Percentiles rank a stretch among this genome's conserved stretches.
These are phyloP conservation scores for Coniosporium tulheliwenetii DNA, from an alignment of 2,329 filamentous ascomycete genomes.

Conservation along the genomic window DNA sequence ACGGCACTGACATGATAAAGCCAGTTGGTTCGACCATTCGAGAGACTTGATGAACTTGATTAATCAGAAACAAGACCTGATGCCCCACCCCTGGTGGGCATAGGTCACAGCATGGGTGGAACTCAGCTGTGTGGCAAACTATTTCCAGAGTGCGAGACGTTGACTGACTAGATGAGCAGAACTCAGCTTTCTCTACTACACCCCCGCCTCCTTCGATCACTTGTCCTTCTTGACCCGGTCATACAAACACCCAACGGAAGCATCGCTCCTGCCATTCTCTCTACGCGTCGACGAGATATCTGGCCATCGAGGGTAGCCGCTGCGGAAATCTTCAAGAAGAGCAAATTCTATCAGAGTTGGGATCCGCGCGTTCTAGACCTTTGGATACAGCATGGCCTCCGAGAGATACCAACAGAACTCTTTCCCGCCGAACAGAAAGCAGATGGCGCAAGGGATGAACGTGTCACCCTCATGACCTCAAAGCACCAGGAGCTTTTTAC, in stretches of 20 bases:
- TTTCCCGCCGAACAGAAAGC: conserved; percentile 30
- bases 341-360: conserved; percentile 65
- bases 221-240: conserved; percentile 66
- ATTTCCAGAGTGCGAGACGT: background rate
- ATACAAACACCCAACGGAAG: conserved; percentile 35
- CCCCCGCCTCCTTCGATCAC: conserved; percentile 55
- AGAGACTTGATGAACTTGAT: conserved; percentile 61
- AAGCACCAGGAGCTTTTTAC: conserved; percentile 81
- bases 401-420: conserved; percentile 46
- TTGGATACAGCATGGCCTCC: conserved; percentile 56
- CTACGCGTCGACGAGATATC: conserved; percentile 55
- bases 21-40: conserved; percentile 58
- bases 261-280: conserved; percentile 37
- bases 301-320: conserved; percentile 64
- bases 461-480: conserved; percentile 62
- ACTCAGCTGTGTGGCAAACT: conserved; percentile 31
- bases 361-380: conserved; percentile 57
- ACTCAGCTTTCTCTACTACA: conserved; percentile 58
- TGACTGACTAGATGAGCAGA: conserved; percentile 13
- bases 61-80: conserved; percentile 53
- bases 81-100: conserved; percentile 53
- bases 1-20: conserved; percentile 20
- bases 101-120: conserved; percentile 66
- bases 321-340: conserved; percentile 44
- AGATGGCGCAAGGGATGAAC: conserved; percentile 12